Percentiles rank a stretch among this genome's conserved stretches.
Evolutionary conservation across 2,329 filamentous ascomycete species (phyloP).

Genomic region (Cladosporium sp.): DNA sequence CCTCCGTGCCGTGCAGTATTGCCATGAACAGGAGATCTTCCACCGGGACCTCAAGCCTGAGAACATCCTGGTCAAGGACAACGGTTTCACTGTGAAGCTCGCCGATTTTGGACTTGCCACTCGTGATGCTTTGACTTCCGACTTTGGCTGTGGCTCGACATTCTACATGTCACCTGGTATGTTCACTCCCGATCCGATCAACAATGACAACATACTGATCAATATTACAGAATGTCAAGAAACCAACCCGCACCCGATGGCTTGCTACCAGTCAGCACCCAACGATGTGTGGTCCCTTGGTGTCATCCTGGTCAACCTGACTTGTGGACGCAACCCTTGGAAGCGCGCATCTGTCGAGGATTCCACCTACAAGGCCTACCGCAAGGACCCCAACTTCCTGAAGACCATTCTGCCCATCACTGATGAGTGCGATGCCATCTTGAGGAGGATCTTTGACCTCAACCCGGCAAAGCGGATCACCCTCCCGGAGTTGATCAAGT

Average conservation of each 20-base stretch:
- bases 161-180: constrained; percentile 99
- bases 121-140: constrained; percentile 74
- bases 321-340: constrained; percentile 98
- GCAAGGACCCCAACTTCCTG: constrained; percentile 79
- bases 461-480: constrained; percentile 80
- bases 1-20: constrained; percentile 92
- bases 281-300: constrained; percentile 99
- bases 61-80: constrained; percentile 89
- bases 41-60: constrained; percentile 97
- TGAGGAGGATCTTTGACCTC: constrained; percentile 82
- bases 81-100: constrained; percentile 86
- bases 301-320: constrained; percentile 95
- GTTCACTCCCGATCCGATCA: constrained; percentile 4
- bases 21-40: constrained; percentile 90
- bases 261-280: constrained; percentile 84
- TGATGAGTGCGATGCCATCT: constrained; percentile 80
- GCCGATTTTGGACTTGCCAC: constrained; percentile 97
- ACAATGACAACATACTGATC: constrained; percentile 22
- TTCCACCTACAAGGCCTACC: constrained; percentile 88
- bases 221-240: constrained; percentile 76
- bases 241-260: constrained; percentile 61
- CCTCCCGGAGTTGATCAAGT: constrained; percentile 68
- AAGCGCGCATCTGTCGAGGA: constrained; percentile 93
- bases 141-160: constrained; percentile 96
- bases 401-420: constrained; percentile 90